Evolutionary conservation across 768 basidiomycete species (phyloP).

Genomic region (Trametes villosa): DNA sequence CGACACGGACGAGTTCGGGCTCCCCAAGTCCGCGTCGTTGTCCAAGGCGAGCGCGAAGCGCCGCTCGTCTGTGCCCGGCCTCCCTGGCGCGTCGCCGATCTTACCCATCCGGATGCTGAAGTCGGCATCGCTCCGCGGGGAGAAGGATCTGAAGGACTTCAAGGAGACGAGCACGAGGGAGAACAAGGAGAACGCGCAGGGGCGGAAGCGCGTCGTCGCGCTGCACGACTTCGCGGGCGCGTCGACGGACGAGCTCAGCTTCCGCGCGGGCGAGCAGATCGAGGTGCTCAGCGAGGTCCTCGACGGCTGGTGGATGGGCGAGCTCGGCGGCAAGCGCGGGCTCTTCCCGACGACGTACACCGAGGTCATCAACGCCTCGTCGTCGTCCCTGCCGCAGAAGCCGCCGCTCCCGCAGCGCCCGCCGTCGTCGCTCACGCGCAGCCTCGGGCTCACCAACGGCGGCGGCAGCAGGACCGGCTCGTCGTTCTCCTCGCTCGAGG

Average conservation of each 20-base stretch:
- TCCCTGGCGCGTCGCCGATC: slow-evolving; percentile 28
- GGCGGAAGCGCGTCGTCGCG: slow-evolving; percentile 58
- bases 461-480: slow-evolving; percentile 9
- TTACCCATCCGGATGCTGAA: slow-evolving; percentile 49
- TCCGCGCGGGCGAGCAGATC: slow-evolving; percentile 77
- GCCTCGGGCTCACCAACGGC: slow-evolving; percentile 5
- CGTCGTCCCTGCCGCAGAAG: slow-evolving; percentile 27
- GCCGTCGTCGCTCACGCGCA: slow-evolving; percentile 22
- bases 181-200: slow-evolving; percentile 5
- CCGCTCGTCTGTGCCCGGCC: slow-evolving; percentile 6
- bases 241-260: slow-evolving; percentile 77
- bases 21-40: slow-evolving; percentile 14
- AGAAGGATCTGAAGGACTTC: no score
- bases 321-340: slow-evolving; percentile 69
- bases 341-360: slow-evolving; percentile 83
- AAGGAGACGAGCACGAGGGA: slow-evolving; percentile 44
- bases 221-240: slow-evolving; percentile 71
- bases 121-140: slow-evolving; percentile 42
- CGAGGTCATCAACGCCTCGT: slow-evolving; percentile 47
- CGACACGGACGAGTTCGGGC: slow-evolving; percentile 30
- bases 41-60: slow-evolving; percentile 20
- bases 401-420: slow-evolving; percentile 32
- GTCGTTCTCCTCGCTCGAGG: slow-evolving; percentile 21
- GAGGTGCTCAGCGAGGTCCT: slow-evolving; percentile 78
- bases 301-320: slow-evolving; percentile 92